Evolutionary conservation across 2,329 filamentous ascomycete genomes (phyloP).

Genomic region (Colletotrichum sp.): DNA sequence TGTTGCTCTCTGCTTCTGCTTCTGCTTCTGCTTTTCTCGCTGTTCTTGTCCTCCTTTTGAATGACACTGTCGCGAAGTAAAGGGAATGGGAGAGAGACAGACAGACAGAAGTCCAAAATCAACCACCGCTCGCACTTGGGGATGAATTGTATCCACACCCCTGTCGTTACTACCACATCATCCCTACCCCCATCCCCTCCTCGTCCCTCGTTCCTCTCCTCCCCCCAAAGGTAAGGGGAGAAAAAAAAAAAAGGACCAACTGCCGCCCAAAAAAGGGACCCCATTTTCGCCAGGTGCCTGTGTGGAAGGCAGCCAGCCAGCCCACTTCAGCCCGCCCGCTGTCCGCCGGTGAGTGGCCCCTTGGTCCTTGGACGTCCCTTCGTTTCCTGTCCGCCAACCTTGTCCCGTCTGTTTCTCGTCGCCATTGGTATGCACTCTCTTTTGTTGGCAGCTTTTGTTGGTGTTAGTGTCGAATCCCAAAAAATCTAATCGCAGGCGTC

Average conservation of each 20-base stretch:
- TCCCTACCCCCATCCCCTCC: neutral
- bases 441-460: neutral
- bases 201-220: neutral
- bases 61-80: neutral
- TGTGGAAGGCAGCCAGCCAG: neutral
- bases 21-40: neutral
- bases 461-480: neutral
- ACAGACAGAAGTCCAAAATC: neutral
- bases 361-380: neutral
- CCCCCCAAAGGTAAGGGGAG: neutral
- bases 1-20: neutral
- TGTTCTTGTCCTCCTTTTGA: neutral
- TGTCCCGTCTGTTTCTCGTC: neutral
- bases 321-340: slow-evolving; percentile 11
- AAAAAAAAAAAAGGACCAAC: neutral
- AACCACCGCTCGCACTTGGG: neutral
- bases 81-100: neutral
- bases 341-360: neutral
- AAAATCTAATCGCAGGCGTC: neutral
- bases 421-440: neutral
- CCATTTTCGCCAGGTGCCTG: slow-evolving; percentile 2
- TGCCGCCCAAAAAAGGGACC: neutral
- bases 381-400: neutral
- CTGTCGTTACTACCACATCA: neutral
- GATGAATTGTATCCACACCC: neutral